Percentiles rank a stretch among this genome's conserved stretches.
Evolutionary conservation across 2,329 filamentous ascomycete species (phyloP).

Genomic region (Meredithiella fracta): DNA sequence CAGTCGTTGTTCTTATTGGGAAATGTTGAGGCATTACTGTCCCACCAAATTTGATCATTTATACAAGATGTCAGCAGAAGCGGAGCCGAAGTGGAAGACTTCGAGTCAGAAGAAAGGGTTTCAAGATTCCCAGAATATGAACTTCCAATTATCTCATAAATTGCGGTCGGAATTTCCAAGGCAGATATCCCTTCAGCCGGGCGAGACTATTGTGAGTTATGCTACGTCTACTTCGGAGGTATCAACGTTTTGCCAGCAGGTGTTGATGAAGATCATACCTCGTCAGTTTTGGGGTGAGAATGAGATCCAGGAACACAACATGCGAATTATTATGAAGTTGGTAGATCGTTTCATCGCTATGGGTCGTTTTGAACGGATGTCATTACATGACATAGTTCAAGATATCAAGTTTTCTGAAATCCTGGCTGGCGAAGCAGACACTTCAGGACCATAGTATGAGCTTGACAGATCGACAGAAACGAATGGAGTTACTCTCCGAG

Average conservation of each 20-base stretch:
- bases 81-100: too few species aligned
- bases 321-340: slow-evolving; percentile 41
- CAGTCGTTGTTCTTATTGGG: slow-evolving; percentile 58
- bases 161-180: neutral
- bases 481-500: slow-evolving; percentile 63
- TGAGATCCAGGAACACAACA: slow-evolving; percentile 40
- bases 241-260: slow-evolving; percentile 73
- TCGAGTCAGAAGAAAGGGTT: neutral
- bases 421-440: slow-evolving; percentile 52
- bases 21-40: slow-evolving; percentile 69
- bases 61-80: neutral
- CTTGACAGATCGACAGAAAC: slow-evolving; percentile 56
- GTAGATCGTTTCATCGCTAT: slow-evolving; percentile 65
- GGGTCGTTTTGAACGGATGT: slow-evolving; percentile 65
- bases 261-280: slow-evolving; percentile 57
- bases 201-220: slow-evolving; percentile 41
- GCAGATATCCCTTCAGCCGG: slow-evolving; percentile 2
- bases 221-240: slow-evolving; percentile 53
- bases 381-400: slow-evolving; percentile 61
- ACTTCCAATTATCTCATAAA: too few species aligned
- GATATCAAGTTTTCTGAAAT: slow-evolving; percentile 47
- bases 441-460: slow-evolving; percentile 40
- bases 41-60: slow-evolving; percentile 24
- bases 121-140: too few species aligned
- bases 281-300: slow-evolving; percentile 54